Evolutionary conservation across 176 grass and related monocot genomes (phyloP).

Genomic region (Oryza glumipatula): DNA sequence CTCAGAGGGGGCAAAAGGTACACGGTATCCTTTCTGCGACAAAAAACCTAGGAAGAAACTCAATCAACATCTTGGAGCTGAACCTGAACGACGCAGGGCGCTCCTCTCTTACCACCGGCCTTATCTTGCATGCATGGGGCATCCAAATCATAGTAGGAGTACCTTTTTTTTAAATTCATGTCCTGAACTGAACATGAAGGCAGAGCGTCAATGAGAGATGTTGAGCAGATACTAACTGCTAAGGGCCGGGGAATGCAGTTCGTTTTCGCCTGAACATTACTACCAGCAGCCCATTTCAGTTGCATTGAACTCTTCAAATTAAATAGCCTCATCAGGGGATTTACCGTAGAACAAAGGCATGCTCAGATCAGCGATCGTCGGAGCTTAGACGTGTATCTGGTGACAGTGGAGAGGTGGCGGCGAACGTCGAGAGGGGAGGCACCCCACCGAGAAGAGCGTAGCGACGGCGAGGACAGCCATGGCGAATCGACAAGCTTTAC

Average conservation of each 20-base stretch:
- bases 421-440: conserved; percentile 49
- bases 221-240: background rate
- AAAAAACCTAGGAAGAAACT: conserved; percentile 50
- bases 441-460: conserved; percentile 41
- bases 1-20: background rate
- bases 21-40: conserved; percentile 23
- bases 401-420: conserved; percentile 89
- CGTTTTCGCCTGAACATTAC: too few relatives aligned
- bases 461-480: conserved; percentile 43
- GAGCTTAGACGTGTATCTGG: conserved; percentile 49
- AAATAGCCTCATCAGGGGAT: too few relatives aligned
- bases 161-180: too few relatives aligned
- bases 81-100: conserved; percentile 31
- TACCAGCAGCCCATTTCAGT: too few relatives aligned
- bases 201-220: background rate
- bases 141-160: conserved; percentile 41
- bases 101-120: conserved; percentile 34
- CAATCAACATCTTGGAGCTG: conserved; percentile 48
- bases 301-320: too few relatives aligned
- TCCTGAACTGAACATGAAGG: background rate
- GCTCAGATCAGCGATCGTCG: conserved; percentile 16
- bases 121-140: conserved; percentile 54
- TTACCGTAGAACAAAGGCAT: background rate
- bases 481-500: conserved; percentile 22
- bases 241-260: background rate